phyloP scores from a whole-genome alignment of 331 rosid genomes.

The Saraca asoca region DNA sequence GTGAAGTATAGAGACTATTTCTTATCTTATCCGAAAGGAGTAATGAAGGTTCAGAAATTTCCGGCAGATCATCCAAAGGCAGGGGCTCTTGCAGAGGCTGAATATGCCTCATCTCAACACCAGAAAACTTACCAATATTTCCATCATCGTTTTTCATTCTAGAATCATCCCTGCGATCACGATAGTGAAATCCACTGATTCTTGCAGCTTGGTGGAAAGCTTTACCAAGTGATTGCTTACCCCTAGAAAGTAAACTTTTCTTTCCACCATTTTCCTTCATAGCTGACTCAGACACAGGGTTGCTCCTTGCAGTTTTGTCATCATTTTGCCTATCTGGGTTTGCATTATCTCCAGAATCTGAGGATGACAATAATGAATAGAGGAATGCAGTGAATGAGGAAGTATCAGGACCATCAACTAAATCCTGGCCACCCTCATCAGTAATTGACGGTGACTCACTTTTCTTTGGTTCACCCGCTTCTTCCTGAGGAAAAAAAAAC shows the following conservation, averaged over 20 bases:
- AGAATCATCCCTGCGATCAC: conserved; percentile 45
- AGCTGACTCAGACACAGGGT: conserved; percentile 36
- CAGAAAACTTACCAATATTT: conserved; percentile 36
- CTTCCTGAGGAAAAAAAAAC: conserved; percentile 52
- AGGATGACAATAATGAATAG: conserved; percentile 65
- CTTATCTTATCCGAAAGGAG: conserved; percentile 59
- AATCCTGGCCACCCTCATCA: conserved; percentile 45
- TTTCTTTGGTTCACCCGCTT: conserved; percentile 41
- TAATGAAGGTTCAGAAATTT: conserved; percentile 71
- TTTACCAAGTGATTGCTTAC: conserved; percentile 63
- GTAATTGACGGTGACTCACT: conserved; percentile 44
- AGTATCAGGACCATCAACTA: conserved; percentile 84
- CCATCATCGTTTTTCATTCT: conserved; percentile 45
- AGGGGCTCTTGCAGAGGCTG: conserved; percentile 41
- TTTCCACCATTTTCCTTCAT: conserved; percentile 55
- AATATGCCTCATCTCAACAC: conserved; percentile 56
- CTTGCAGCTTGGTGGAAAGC: conserved; percentile 60
- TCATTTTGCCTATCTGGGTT: conserved; percentile 41
- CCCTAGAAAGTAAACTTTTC: conserved; percentile 63
- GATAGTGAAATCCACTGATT: conserved; percentile 59
- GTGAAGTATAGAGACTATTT: conserved; percentile 61
- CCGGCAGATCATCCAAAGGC: conserved; percentile 42
- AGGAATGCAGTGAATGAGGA: conserved; percentile 91
- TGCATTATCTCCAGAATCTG: conserved; percentile 52
- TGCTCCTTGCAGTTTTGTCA: conserved; percentile 34